These are phyloP conservation scores for Ogataea thermomethanolica DNA, from an alignment of 805 yeast species.

Conservation along the genomic window DNA sequence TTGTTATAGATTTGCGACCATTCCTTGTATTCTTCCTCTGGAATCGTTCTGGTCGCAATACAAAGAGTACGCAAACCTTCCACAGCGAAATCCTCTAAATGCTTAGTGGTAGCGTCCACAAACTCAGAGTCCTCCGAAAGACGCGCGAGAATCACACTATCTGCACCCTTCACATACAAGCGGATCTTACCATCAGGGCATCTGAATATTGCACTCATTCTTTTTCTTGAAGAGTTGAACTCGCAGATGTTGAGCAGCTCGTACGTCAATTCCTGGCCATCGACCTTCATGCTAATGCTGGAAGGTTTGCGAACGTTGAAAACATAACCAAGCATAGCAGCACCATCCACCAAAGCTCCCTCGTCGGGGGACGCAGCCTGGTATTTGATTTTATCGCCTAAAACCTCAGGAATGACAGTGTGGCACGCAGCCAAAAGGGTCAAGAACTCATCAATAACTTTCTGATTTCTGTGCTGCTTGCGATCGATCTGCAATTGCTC, in stretches of 20 bases:
- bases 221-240: slow-evolving; percentile 93
- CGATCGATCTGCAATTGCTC: slow-evolving; percentile 51
- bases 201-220: slow-evolving; percentile 94
- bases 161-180: slow-evolving; percentile 95
- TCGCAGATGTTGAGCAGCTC: slow-evolving; percentile 90
- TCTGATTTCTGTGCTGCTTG: slow-evolving; percentile 33
- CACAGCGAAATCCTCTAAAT: slow-evolving; percentile 93
- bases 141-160: slow-evolving; percentile 89
- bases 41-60: slow-evolving; percentile 77
- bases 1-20: slow-evolving; percentile 69
- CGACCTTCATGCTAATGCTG: slow-evolving; percentile 61
- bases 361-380: slow-evolving; percentile 99
- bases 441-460: slow-evolving; percentile 73
- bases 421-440: slow-evolving; percentile 89
- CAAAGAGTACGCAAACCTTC: slow-evolving; percentile 95
- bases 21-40: slow-evolving; percentile 68
- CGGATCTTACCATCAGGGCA: slow-evolving; percentile 92
- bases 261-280: slow-evolving; percentile 53
- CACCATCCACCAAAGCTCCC: slow-evolving; percentile 97
- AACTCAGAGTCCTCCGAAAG: slow-evolving; percentile 70
- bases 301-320: slow-evolving; percentile 85
- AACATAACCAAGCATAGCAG: slow-evolving; percentile 80
- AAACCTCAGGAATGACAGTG: slow-evolving; percentile 91
- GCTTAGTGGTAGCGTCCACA: slow-evolving; percentile 76
- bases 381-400: slow-evolving; percentile 70